Evolutionary conservation across 345 rosid genomes (phyloP).

Genomic region (Isatis tinctoria): DNA sequence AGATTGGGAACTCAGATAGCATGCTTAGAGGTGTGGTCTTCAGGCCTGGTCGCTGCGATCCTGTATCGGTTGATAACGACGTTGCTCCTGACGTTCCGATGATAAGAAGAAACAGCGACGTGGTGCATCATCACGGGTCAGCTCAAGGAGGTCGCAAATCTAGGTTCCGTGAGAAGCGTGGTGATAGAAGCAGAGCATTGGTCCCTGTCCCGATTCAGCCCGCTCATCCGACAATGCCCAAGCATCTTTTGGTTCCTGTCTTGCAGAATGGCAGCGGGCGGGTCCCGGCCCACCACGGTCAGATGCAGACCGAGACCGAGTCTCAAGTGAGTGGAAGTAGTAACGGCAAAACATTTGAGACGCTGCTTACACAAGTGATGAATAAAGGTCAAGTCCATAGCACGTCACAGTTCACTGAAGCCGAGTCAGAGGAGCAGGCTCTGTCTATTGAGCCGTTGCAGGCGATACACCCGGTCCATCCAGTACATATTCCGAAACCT

Average conservation of each 20-base stretch:
- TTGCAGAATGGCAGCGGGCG: conserved; percentile 41
- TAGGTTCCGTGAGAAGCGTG: conserved; percentile 23
- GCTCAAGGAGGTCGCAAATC: conserved; percentile 34
- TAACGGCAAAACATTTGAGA: conserved; percentile 49
- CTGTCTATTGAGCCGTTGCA: conserved; percentile 66
- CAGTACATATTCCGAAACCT: conserved; percentile 45
- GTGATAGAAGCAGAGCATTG: conserved; percentile 23
- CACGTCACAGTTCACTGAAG: conserved; percentile 33
- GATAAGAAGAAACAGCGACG: conserved; percentile 58
- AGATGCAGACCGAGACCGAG: conserved; percentile 27
- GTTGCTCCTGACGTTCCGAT: conserved; percentile 69
- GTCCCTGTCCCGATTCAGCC: conserved; percentile 34
- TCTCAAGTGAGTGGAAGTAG: conserved; percentile 33
- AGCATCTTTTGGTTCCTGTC: conserved; percentile 49
- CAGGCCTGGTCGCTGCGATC: conserved; percentile 63
- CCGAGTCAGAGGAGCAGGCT: conserved; percentile 47
- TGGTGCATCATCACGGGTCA: conserved; percentile 33
- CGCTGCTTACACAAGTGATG: conserved; percentile 53
- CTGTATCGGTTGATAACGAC: conserved; percentile 59
- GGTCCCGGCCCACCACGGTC: conserved; percentile 9
- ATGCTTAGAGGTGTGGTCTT: conserved; percentile 77
- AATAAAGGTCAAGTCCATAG: conserved; percentile 42
- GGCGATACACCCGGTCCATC: conserved; percentile 46
- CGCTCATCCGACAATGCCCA: conserved; percentile 30
- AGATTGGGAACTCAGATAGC: conserved; percentile 52